These are phyloP conservation scores for Calocybe gambosa DNA, from an alignment of 1,284 basidiomycete species.

Conservation along the genomic window DNA sequence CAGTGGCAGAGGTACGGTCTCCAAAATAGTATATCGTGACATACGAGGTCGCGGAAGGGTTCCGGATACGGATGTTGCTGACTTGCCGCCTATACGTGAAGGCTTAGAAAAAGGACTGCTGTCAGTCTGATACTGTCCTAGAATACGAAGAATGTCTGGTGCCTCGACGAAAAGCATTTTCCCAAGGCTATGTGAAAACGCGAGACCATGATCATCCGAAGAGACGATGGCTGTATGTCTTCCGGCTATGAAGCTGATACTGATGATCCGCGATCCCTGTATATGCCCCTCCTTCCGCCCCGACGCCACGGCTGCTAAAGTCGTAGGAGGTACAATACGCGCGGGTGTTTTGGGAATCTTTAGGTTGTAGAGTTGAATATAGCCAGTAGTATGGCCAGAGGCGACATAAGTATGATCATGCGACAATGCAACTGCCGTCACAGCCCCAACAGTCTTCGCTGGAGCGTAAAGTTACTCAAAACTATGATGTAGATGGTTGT, in stretches of 20 bases:
- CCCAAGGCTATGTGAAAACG: slow-evolving; percentile 94
- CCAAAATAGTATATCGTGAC: slow-evolving; percentile 62
- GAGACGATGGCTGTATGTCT: slow-evolving; percentile 92
- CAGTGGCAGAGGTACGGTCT: slow-evolving; percentile 79
- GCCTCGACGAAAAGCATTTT: slow-evolving; percentile 95
- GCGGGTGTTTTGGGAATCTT: slow-evolving; percentile 60
- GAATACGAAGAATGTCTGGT: slow-evolving; percentile 88
- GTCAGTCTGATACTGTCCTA: slow-evolving; percentile 83
- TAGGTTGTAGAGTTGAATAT: slow-evolving; percentile 86
- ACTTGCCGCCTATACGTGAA: slow-evolving; percentile 7
- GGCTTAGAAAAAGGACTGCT: slow-evolving; percentile 23
- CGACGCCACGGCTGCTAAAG: slow-evolving; percentile 58
- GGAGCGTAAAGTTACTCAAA: slow-evolving; percentile 15
- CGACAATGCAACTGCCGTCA: slow-evolving; percentile 87
- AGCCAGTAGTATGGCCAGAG: slow-evolving; percentile 81
- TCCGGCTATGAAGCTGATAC: slow-evolving; percentile 86
- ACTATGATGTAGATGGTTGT: slow-evolving; percentile 1
- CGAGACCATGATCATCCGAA: slow-evolving; percentile 86
- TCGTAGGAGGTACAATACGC: slow-evolving; percentile 70
- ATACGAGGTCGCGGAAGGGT: slow-evolving; percentile 33
- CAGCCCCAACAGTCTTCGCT: slow-evolving; percentile 68
- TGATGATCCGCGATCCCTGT: slow-evolving; percentile 78
- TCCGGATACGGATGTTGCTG: slow-evolving; percentile 10
- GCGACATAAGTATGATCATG: slow-evolving; percentile 93
- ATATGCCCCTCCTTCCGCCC: slow-evolving; percentile 94